Conservation (phyloP, 306 rosid species). For the Quercus rubra region DNA sequence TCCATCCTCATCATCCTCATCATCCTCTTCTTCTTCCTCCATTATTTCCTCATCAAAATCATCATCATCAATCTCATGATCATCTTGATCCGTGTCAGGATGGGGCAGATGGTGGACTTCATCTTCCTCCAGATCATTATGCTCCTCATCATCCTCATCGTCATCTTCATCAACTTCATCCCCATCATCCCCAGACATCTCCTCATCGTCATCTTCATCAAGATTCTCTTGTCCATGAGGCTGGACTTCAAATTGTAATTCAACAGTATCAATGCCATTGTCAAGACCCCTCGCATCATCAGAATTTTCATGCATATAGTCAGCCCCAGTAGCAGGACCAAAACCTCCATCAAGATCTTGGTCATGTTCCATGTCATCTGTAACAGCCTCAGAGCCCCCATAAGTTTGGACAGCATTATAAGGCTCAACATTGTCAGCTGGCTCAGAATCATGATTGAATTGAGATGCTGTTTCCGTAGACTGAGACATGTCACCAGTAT, state of each 20-base stretch:
- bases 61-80: constrained; percentile 90
- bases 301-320: constrained; percentile 80
- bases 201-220: constrained; percentile 84
- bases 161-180: constrained; percentile 90
- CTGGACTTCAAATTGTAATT: constrained; percentile 69
- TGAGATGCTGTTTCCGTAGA: constrained; percentile 66
- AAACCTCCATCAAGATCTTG: constrained; percentile 80
- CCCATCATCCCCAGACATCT: constrained; percentile 93
- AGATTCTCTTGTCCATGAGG: constrained; percentile 73
- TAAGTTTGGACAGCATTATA: constrained; percentile 55
- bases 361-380: constrained; percentile 97
- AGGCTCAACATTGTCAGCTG: constrained; percentile 56
- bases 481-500: constrained; percentile 49
- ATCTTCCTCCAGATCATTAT: constrained; percentile 81
- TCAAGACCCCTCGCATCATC: constrained; percentile 70
- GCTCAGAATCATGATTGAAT: constrained; percentile 50
- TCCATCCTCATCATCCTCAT: constrained; percentile 92
- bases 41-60: constrained; percentile 89
- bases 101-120: constrained; percentile 89
- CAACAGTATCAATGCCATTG: constrained; percentile 61
- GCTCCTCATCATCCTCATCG: constrained; percentile 88
- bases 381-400: constrained; percentile 91
- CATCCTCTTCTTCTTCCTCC: constrained; percentile 97
- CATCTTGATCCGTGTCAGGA: constrained; percentile 92
- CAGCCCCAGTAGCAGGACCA: constrained; percentile 68